Conservation (phyloP, 2,329 filamentous ascomycete genomes). For the Calonectria leucothoes region DNA sequence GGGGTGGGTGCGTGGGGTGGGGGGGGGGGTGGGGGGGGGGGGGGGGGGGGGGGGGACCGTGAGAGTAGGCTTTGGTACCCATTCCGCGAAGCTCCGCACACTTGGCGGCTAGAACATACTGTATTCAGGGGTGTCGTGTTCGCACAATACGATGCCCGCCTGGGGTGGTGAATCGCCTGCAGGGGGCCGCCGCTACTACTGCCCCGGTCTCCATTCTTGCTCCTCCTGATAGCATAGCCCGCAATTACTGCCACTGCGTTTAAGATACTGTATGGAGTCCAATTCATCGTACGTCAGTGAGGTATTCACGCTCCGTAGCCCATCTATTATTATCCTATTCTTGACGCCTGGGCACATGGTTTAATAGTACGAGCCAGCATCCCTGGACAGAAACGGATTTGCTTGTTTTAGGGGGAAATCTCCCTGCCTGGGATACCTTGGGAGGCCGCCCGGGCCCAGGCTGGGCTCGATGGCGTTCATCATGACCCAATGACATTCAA, state of each 20-base stretch:
- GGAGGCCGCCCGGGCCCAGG: constrained; percentile 12
- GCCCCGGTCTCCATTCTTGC: neutral
- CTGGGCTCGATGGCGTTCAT: neutral
- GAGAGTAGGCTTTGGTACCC: neutral
- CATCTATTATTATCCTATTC: constrained; percentile 10
- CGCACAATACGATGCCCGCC: constrained; percentile 17
- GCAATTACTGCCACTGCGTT: constrained; percentile 2
- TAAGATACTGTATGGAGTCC: neutral
- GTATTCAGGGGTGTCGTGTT: constrained; percentile 13
- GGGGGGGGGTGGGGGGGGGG: no score
- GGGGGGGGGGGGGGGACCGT: constrained; percentile 2
- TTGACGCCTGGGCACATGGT: constrained; percentile 6
- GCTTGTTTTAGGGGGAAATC: neutral
- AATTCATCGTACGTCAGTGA: neutral
- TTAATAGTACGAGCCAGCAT: neutral
- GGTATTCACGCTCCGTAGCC: neutral
- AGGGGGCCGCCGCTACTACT: neutral
- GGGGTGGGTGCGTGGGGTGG: no score
- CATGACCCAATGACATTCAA: constrained; percentile 7
- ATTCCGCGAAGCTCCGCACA: neutral
- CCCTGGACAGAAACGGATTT: neutral
- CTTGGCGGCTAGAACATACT: neutral
- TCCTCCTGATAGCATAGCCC: constrained; percentile 3
- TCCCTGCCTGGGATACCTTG: constrained; percentile 2
- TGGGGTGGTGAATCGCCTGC: constrained; percentile 11